Evolutionary conservation across 1,284 basidiomycete genomes (phyloP).

Genomic region (Earliella scabrosa): DNA sequence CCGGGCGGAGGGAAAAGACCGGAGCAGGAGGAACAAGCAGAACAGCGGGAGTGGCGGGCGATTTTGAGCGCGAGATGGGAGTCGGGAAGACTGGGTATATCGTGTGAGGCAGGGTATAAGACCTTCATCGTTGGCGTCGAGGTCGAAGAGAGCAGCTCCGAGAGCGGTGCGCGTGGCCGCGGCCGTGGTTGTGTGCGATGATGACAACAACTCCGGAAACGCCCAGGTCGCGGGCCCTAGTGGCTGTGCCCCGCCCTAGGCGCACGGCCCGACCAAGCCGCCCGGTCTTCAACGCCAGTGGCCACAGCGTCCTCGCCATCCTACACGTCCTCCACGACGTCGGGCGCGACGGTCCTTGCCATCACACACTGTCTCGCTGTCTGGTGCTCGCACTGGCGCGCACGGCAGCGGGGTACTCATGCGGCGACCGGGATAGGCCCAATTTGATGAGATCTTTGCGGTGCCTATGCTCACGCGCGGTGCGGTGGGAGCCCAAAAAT

Average conservation of each 20-base stretch:
- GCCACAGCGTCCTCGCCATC: background rate
- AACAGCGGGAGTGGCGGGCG: constrained; percentile 72
- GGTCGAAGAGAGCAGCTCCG: background rate
- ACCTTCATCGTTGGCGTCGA: constrained; percentile 49
- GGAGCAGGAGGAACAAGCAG: constrained; percentile 58
- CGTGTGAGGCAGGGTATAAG: constrained; percentile 64
- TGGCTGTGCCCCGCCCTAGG: constrained; percentile 11
- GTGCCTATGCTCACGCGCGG: constrained; percentile 7
- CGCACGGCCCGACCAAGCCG: constrained; percentile 3
- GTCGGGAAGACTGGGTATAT: constrained; percentile 49
- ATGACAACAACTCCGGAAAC: background rate
- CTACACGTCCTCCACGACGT: background rate
- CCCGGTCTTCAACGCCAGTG: background rate
- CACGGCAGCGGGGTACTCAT: too few relatives aligned
- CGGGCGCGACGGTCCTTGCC: background rate
- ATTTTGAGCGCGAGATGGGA: constrained; percentile 68
- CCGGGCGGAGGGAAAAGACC: constrained; percentile 72
- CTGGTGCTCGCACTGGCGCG: too few relatives aligned
- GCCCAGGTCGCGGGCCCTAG: background rate
- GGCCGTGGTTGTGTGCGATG: constrained; percentile 8
- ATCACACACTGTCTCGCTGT: too few relatives aligned
- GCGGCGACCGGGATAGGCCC: too few relatives aligned
- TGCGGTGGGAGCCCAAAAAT: constrained; percentile 2
- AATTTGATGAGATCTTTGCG: constrained; percentile 19
- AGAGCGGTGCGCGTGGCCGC: background rate